Conservation (phyloP, 208 protist genomes). For the Leishmania braziliensis region DNA sequence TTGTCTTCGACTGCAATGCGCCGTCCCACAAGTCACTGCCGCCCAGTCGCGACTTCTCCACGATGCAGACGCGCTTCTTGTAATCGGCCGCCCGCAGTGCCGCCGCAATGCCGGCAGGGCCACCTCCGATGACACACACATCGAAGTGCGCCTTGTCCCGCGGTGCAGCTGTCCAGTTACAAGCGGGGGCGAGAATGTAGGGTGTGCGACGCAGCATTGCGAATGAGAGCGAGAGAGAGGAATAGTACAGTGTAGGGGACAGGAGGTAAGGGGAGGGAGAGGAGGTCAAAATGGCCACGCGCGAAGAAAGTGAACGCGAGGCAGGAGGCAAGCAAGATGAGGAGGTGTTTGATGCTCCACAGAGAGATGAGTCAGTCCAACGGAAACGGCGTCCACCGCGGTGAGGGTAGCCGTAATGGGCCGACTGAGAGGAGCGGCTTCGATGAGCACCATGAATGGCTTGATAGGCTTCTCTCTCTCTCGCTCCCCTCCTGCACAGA, state of each 20-base stretch:
- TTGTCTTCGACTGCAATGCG: slow-evolving; percentile 76
- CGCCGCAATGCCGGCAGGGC: slow-evolving; percentile 75
- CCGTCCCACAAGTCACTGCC: slow-evolving; percentile 83
- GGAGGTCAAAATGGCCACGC: not conserved
- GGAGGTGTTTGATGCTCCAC: not conserved
- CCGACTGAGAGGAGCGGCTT: not conserved
- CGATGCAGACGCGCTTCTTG: slow-evolving; percentile 76
- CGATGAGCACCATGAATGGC: not conserved
- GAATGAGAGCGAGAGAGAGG: not conserved
- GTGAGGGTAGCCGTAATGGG: not conserved
- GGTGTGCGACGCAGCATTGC: slow-evolving; percentile 19
- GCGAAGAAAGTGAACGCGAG: not conserved
- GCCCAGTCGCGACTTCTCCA: slow-evolving; percentile 66
- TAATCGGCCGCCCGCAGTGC: slow-evolving; percentile 71
- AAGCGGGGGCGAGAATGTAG: not conserved
- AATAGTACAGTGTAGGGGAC: not conserved
- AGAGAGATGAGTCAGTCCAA: not conserved
- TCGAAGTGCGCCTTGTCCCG: slow-evolving; percentile 50
- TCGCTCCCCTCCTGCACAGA: not conserved
- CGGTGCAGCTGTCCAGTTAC: slow-evolving; percentile 24
- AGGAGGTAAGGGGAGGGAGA: not conserved
- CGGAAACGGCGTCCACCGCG: not conserved
- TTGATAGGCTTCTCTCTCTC: not conserved
- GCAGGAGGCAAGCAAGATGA: not conserved
- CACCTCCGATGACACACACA: slow-evolving; percentile 80